phyloP scores from a whole-genome alignment of 2,329 filamentous ascomycete species.

The Fusarium sp. region DNA sequence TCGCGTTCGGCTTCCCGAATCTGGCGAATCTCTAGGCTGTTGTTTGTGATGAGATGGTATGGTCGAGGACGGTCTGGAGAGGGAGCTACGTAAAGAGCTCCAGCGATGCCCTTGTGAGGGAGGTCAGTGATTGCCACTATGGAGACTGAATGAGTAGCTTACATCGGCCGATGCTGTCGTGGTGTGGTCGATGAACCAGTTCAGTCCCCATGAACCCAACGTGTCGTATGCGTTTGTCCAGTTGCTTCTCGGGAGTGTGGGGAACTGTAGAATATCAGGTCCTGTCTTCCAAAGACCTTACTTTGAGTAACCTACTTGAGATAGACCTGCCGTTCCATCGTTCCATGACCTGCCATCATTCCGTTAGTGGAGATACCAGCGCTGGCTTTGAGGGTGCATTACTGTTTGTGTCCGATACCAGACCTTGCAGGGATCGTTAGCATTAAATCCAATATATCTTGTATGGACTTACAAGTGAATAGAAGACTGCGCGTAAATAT shows the following conservation, averaged over 20 bases:
- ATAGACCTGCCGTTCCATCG: background rate
- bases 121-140: accelerated
- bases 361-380: background rate
- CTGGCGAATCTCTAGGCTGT: background rate
- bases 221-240: conserved; percentile 1
- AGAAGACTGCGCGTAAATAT: background rate
- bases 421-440: background rate
- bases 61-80: background rate
- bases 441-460: too few species aligned
- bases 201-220: background rate
- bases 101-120: background rate
- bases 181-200: background rate
- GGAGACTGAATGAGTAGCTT: background rate
- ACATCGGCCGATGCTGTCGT: background rate
- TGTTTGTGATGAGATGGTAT: conserved; percentile 3
- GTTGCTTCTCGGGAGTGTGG: background rate
- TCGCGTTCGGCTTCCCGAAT: background rate
- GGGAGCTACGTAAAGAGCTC: conserved; percentile 2
- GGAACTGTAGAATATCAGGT: background rate
- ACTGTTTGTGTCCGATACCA: background rate
- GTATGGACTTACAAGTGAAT: background rate
- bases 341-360: background rate
- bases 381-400: too few species aligned
- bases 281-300: accelerated
- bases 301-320: background rate